Evolutionary conservation across 2,329 filamentous ascomycete species (phyloP), one percentile per base, ranked within the genome.

Genomic region (Nemania sp.): DNA sequence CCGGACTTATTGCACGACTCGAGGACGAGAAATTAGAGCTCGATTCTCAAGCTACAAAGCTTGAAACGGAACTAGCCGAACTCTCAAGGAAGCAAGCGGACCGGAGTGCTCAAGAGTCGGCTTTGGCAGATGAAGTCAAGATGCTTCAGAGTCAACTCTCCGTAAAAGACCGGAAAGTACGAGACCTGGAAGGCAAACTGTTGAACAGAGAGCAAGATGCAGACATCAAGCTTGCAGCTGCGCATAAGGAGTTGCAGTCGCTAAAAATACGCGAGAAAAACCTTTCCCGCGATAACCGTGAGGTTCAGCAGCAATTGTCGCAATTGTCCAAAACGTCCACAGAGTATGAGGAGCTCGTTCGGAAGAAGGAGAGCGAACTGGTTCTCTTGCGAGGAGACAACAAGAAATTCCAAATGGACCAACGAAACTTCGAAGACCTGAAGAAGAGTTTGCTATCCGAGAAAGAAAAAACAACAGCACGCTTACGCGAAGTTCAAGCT

Each of bases 361-460:
- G 94, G 26, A 91, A 92, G 67, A 99, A 98, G 79, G 96, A 99
- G 77, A 97, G 94, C 78, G 97, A 99, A 77, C 84, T 99, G 22
- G 87, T 91, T 0, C 86, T 98, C 53, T 86, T 98, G 38, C 93
- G 94, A 73, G 89, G 90, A 11, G 96, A 99, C 78, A 89, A 94
- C 70, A 92, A 92, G 78, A 93, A 91, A 71, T 91, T 92, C 72
- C 92, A 97, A 77, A 89, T 90, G 59, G 94, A 98, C 74, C 92
- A 91, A 32, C 90, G 89, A 69, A 86, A 85, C 15, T 89, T 97
- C 41, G 93, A 97, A 71, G 87, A 92, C 2, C 93, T 98, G 77
- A 94, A 90, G 77, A 88, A 87, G 68, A 84, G 84, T 0, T 83
- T 99, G 38, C 84, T 87, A 0, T 84, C 86, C 0, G 93, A 97